Conservation (phyloP, 2,329 filamentous ascomycete genomes). For the Phialophora expanda region DNA sequence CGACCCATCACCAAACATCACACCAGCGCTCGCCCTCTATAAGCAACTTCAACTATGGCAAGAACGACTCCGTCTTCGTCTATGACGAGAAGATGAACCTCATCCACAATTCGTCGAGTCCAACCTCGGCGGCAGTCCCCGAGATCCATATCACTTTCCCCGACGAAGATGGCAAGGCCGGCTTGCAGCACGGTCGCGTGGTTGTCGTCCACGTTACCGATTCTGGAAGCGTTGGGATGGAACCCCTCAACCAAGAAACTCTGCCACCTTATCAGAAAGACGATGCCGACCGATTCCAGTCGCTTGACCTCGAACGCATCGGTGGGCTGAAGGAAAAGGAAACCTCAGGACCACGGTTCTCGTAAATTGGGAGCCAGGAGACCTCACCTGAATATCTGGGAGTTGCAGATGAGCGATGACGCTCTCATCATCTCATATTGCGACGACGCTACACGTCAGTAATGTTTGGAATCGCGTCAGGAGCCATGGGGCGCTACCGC, state of each 20-base stretch:
- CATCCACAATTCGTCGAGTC: constrained; percentile 74
- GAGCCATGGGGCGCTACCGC: not conserved
- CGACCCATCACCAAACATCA: constrained; percentile 67
- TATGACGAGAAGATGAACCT: constrained; percentile 81
- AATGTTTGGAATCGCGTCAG: not conserved
- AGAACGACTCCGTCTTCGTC: constrained; percentile 73
- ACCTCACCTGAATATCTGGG: not conserved
- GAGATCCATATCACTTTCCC: constrained; percentile 99
- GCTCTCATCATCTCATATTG: not conserved
- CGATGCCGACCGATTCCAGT: constrained; percentile 80
- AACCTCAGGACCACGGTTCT: constrained; percentile 23
- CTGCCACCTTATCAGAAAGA: constrained; percentile 89
- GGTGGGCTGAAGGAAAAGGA: constrained; percentile 94
- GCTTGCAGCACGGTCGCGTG: constrained; percentile 76
- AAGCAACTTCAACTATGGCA: constrained; percentile 55
- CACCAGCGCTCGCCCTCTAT: constrained; percentile 66
- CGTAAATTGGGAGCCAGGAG: constrained; percentile 15
- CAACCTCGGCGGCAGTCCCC: constrained; percentile 82
- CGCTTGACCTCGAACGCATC: constrained; percentile 91
- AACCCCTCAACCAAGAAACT: constrained; percentile 74
- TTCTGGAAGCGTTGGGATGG: constrained; percentile 80
- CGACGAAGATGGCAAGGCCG: constrained; percentile 80
- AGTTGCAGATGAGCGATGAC: not conserved
- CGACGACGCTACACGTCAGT: not conserved
- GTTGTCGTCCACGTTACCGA: constrained; percentile 92